Evolutionary conservation across 192 early-diverging fungal genomes (phyloP), one percentile per base, ranked within the genome.

Genomic region (Neocallimastix lanati): DNA sequence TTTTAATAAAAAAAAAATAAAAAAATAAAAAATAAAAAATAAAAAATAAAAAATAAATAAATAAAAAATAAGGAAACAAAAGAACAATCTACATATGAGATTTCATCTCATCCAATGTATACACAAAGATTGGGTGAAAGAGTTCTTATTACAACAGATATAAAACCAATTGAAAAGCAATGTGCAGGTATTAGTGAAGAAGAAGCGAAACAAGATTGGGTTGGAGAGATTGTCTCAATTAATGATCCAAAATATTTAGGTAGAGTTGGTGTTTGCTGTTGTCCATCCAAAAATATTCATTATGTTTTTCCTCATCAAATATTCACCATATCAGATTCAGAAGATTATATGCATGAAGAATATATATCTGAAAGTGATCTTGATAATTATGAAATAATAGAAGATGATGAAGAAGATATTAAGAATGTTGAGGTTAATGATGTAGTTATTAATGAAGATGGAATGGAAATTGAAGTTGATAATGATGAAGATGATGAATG

Each of bases 391-490:
- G 50, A 25, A 4, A 25, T 67, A 1, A 67, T 67, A 11, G 50
- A 67, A 7, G 50, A 67, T 67, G 50, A 67, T 67, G 50, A 67
- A 11, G 25, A 50, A 21, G 40, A 25, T 1, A 84, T 81, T 12
- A 50, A 83, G 28, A 81, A 82, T 76, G 58, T 80, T 1, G 83
- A 82, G 28, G 77, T 82, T 35, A 81, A 84, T 21, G 81, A 83
- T 78, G 81, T 82, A 4, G 40, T 84, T 29, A 86, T 88, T 25
- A 80, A 83, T 25, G 85, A 84, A 0, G 84, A 85, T 36, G 88
- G 84, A 6, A 82, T 83, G 28, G 83, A 81, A 15, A 83, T 78
- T 25, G 50, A 67, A 67, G 50, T 33, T 6, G 11, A 6, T 33
- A 33, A 33, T 33, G 30, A 37, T 37, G 36, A 37, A 13, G 36